Percentiles rank a stretch among this genome's conserved stretches.
phyloP scores from a whole-genome alignment of 306 rosid genomes.

The Quercus parvula region DNA sequence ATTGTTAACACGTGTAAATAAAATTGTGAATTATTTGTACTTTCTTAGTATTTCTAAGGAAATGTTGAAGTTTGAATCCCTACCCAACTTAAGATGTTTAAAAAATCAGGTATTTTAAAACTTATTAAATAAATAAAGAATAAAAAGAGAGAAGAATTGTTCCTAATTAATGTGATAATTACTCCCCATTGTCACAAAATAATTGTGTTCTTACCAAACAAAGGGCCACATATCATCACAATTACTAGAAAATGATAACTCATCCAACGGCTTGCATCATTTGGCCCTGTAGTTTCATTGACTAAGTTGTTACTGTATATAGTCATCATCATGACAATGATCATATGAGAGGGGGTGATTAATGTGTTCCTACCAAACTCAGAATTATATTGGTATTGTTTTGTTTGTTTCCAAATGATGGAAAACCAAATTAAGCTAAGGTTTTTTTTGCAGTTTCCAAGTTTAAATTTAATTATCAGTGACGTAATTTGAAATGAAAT shows the following conservation, averaged over 20 bases:
- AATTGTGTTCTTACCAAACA: constrained; percentile 29
- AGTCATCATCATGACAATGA: constrained; percentile 31
- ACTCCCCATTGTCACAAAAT: constrained; percentile 3
- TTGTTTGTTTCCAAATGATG: constrained; percentile 30
- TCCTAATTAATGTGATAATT: not conserved
- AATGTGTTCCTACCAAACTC: constrained; percentile 35
- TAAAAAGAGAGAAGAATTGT: no score
- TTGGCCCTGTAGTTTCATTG: constrained; percentile 42
- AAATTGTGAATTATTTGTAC: no score
- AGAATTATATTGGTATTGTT: constrained; percentile 41
- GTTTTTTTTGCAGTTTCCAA: constrained; percentile 32
- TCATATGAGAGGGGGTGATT: constrained; percentile 15
- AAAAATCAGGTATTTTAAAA: no score
- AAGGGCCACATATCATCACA: constrained; percentile 15
- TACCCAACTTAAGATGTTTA: no score
- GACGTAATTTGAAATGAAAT: constrained; percentile 35
- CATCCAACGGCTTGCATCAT: constrained; percentile 32
- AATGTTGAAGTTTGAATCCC: no score
- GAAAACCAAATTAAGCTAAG: constrained; percentile 16
- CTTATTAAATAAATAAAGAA: no score
- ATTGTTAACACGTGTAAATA: no score
- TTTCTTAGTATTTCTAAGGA: no score
- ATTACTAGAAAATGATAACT: constrained; percentile 27
- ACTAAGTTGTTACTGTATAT: constrained; percentile 28
- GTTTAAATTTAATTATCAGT: constrained; percentile 11